phyloP scores from a whole-genome alignment of 1,139 yeast species.

The Debaryomyces sp. region DNA sequence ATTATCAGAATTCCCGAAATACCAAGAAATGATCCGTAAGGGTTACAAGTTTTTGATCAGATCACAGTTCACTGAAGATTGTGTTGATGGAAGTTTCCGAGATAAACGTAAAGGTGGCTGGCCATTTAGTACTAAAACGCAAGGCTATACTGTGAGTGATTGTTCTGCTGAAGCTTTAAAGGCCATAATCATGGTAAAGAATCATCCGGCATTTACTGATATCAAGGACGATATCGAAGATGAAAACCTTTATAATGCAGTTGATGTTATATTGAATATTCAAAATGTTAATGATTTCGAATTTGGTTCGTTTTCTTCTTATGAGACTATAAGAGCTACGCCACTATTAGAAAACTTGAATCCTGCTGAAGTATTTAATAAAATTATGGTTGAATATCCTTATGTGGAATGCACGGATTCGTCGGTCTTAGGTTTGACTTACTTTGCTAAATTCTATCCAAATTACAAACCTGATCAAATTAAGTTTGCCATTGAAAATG shows the following conservation, averaged over 20 bases:
- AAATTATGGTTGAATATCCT: conserved; percentile 98
- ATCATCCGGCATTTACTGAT: conserved; percentile 49
- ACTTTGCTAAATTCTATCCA: conserved; percentile 66
- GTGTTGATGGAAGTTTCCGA: conserved; percentile 77
- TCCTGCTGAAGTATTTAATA: conserved; percentile 98
- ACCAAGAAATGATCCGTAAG: conserved; percentile 58
- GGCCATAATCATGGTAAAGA: conserved; percentile 89
- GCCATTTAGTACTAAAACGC: conserved; percentile 95
- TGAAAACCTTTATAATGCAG: conserved; percentile 61
- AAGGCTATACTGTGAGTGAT: conserved; percentile 96
- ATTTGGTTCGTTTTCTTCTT: conserved; percentile 90
- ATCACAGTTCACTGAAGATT: conserved; percentile 83
- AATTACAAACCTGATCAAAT: conserved; percentile 70
- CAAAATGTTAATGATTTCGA: conserved; percentile 84
- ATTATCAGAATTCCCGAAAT: conserved; percentile 69
- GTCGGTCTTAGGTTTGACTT: conserved; percentile 82
- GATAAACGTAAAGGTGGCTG: conserved; percentile 91
- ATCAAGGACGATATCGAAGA: conserved; percentile 52
- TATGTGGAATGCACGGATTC: conserved; percentile 98
- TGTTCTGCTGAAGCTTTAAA: conserved; percentile 96
- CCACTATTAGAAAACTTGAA: conserved; percentile 75
- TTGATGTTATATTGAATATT: conserved; percentile 58
- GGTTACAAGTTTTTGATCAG: conserved; percentile 75
- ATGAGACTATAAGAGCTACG: conserved; percentile 84
- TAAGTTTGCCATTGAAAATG: conserved; percentile 66